These are phyloP conservation scores for Blastocystis hominis DNA, from an alignment of 352 stramenopile species.

Conservation along the genomic window DNA sequence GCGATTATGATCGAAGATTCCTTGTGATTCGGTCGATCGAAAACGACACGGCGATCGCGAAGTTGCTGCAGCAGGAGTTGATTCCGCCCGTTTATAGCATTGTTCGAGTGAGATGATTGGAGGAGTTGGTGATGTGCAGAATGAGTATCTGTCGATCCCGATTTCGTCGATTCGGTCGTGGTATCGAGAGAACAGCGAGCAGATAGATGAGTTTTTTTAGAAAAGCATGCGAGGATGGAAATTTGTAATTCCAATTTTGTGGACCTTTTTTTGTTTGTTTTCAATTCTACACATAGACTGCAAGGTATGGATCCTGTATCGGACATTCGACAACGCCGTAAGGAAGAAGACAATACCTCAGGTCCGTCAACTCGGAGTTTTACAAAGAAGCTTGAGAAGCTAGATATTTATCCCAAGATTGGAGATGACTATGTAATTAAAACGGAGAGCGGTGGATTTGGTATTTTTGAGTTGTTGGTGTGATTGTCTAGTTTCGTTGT, in stretches of 20 bases:
- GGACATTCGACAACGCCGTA: slow-evolving; percentile 40
- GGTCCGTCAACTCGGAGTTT: neutral
- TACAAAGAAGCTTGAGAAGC: slow-evolving; percentile 33
- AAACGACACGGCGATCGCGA: neutral
- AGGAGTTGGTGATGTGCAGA: neutral
- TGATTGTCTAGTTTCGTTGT: slow-evolving; percentile 35
- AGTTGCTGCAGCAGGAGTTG: neutral
- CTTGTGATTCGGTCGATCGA: neutral
- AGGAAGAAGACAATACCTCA: neutral
- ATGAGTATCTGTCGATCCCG: slow-evolving; percentile 12
- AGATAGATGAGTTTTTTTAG: neutral
- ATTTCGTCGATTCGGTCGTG: slow-evolving; percentile 8
- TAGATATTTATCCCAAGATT: slow-evolving; percentile 57
- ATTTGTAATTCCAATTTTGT: neutral
- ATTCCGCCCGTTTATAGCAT: neutral
- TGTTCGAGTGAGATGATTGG: neutral
- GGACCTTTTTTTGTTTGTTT: neutral
- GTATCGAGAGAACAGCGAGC: neutral
- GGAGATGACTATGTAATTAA: slow-evolving; percentile 55
- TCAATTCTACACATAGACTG: neutral
- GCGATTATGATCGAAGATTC: neutral
- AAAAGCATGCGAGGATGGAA: neutral
- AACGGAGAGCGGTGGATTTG: slow-evolving; percentile 45
- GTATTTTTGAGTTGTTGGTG: neutral
- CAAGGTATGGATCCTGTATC: slow-evolving; percentile 34